Evolutionary conservation across 495 filamentous ascomycete species (phyloP).

Genomic region (Lasiosphaeris hirsuta): DNA sequence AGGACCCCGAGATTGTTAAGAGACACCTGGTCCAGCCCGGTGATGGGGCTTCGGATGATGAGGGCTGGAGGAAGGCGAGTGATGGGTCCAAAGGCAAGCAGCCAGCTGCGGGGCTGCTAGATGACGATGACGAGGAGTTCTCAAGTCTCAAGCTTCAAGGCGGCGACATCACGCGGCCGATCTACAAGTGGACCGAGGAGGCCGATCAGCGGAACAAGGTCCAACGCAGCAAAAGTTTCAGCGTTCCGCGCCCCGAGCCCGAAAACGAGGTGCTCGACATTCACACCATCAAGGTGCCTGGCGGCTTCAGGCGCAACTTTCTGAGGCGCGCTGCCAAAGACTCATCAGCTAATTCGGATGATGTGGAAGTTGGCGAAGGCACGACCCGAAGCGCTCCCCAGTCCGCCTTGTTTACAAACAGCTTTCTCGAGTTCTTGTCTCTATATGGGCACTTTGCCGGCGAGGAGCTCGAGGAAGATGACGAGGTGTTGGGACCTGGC

Average conservation of each 20-base stretch:
- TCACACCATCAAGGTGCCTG: conserved; percentile 81
- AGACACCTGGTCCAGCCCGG: conserved; percentile 74
- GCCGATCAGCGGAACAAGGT: conserved; percentile 56
- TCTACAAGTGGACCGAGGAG: conserved; percentile 92
- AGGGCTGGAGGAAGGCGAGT: conserved; percentile 31
- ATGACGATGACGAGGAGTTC: conserved; percentile 70
- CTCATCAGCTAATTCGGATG: conserved; percentile 45
- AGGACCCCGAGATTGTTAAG: conserved; percentile 78
- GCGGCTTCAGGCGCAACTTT: conserved; percentile 89
- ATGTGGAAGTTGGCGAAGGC: conserved; percentile 41
- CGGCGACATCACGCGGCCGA: conserved; percentile 87
- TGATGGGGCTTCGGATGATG: conserved; percentile 42
- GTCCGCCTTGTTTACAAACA: conserved; percentile 74
- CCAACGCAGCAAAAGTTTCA: conserved; percentile 82
- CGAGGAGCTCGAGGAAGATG: conserved; percentile 92
- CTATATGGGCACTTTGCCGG: conserved; percentile 97
- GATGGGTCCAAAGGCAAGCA: conserved; percentile 49
- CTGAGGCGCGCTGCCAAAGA: conserved; percentile 65
- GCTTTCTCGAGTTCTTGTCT: conserved; percentile 91
- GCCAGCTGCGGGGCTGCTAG: conserved; percentile 37
- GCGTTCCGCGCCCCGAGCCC: conserved; percentile 67
- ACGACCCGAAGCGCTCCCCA: conserved; percentile 34
- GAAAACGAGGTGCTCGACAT: conserved; percentile 80
- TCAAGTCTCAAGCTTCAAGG: conserved; percentile 89
- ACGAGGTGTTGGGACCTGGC: conserved; percentile 77